Base-by-base conservation (phyloP, 2,329 filamentous ascomycete genomes). In the Trichoderma brevicompactum region DNA sequence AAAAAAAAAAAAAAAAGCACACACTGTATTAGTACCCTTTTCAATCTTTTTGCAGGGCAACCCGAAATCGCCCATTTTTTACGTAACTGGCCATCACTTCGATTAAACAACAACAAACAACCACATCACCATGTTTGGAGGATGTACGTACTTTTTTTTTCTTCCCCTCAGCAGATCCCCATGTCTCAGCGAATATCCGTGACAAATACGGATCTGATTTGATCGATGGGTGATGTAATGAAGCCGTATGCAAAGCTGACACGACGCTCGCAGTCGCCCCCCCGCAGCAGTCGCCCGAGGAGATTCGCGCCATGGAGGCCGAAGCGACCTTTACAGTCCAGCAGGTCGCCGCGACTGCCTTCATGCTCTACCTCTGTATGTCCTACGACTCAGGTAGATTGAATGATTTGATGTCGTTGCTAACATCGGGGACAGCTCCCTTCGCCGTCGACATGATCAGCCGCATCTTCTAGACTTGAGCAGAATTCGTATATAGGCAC, bases 341-440 rank as follows among this genome's bases (percentile, higher is more conserved):
- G 80, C 84, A 83, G 72, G 89, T 89, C 68, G 75, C 89, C 64
- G 83, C 86, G 44, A 87, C 87, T 15, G 88, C 88, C 68, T 81
- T 89, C 44, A 77, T 91, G 56, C 83, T 95, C 55, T 94, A 94
- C 76, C 80, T 95, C 67, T 92, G 92, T 95, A 87, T 65, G 90
- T 75, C n/a, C n/a, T n/a, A n/a, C 8, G 2, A 15, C 17, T 41
- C 9, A 4, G 36, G 34, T 43, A 17, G 28, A n/a, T 7, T 7
- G 13, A 44, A 8, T 28, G 23, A 28, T 28, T 28, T 28, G 23
- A 28, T 28, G 23, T 5, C n/a, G 8, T 48, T 23, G 59, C 64
- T 66, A 32, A 66, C 64, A 3, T 3, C 10, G 19, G 12, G 4
- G 46, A 34, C 23, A 88, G 86, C 85, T 64, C 85, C 85, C 61